phyloP scores from a whole-genome alignment of 2,329 filamentous ascomycete species.

The Hypoxylon sp. region DNA sequence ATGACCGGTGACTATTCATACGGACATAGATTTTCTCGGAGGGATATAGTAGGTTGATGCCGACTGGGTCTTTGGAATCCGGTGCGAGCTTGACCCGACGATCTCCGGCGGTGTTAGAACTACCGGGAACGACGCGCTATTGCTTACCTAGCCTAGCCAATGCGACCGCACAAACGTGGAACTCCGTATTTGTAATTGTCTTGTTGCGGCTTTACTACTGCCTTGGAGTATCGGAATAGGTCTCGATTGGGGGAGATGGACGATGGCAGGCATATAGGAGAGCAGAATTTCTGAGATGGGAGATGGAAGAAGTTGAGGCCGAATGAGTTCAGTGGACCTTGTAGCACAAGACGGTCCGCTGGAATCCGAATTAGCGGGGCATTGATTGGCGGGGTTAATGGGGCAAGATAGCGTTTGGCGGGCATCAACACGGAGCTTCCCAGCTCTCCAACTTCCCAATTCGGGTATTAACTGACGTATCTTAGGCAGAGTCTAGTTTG shows the following conservation, averaged over 20 bases:
- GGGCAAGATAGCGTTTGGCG: slow-evolving; percentile 19
- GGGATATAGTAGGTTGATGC: not conserved
- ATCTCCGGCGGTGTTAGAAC: slow-evolving; percentile 42
- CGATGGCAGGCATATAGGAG: not conserved
- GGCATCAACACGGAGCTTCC: slow-evolving; percentile 14
- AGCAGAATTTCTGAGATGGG: not conserved
- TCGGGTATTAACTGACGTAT: slow-evolving; percentile 3
- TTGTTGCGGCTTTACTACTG: slow-evolving; percentile 8
- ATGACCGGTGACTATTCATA: not conserved
- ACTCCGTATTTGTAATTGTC: slow-evolving; percentile 8
- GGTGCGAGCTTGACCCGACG: slow-evolving; percentile 36
- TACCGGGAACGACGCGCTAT: slow-evolving; percentile 19
- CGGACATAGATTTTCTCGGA: not conserved
- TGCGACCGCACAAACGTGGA: slow-evolving; percentile 2
- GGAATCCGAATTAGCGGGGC: slow-evolving; percentile 25
- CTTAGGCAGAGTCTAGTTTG: not conserved
- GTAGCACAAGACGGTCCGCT: slow-evolving; percentile 30
- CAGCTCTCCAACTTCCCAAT: slow-evolving; percentile 18
- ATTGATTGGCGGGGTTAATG: slow-evolving; percentile 11
- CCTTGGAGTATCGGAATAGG: not conserved
- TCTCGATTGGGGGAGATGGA: slow-evolving; percentile 5
- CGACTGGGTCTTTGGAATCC: slow-evolving; percentile 4
- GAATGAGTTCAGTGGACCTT: slow-evolving; percentile 16
- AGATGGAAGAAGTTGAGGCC: slow-evolving; percentile 4
- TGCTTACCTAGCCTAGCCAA: slow-evolving; percentile 4